These are phyloP conservation scores for Phytopythium montanum DNA, from an alignment of 352 stramenopile species.

Conservation along the genomic window DNA sequence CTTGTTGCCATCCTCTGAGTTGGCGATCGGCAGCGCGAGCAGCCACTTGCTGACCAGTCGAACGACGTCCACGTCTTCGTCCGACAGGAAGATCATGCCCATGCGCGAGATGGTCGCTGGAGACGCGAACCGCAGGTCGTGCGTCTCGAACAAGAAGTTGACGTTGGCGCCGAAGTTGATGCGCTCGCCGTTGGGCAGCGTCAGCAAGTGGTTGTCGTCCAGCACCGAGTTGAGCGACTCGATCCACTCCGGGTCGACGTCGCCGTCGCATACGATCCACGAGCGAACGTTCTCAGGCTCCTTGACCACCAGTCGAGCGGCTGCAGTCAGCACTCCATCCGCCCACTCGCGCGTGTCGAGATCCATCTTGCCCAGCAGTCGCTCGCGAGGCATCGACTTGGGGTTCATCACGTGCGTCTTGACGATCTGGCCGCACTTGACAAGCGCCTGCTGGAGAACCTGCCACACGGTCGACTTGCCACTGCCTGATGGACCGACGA, in stretches of 20 bases:
- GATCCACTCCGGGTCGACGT: conserved; percentile 97
- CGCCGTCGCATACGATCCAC: conserved; percentile 96
- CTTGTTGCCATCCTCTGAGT: conserved; percentile 39
- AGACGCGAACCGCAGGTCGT: conserved; percentile 93
- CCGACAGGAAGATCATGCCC: conserved; percentile 96
- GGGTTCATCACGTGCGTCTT: conserved; percentile 96
- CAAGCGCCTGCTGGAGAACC: conserved; percentile 87
- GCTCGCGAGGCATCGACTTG: conserved; percentile 92
- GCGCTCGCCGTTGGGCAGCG: conserved; percentile 94
- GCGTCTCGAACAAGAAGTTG: conserved; percentile 97
- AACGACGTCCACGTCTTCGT: conserved; percentile 87
- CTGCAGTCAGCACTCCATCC: conserved; percentile 94
- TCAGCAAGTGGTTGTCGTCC: conserved; percentile 96
- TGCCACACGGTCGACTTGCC: conserved; percentile 95
- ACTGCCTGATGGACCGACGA: conserved; percentile 91
- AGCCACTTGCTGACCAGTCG: conserved; percentile 84
- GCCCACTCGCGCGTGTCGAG: conserved; percentile 94
- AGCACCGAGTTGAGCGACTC: conserved; percentile 95
- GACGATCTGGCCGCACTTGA: conserved; percentile 80
- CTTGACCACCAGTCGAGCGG: conserved; percentile 89
- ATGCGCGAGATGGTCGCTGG: conserved; percentile 96
- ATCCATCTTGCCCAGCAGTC: conserved; percentile 93
- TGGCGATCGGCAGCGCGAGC: conserved; percentile 27
- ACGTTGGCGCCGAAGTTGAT: conserved; percentile 95
- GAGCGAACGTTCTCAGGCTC: conserved; percentile 85